Percentiles rank a stretch among this genome's conserved stretches.
These are phyloP conservation scores for Biscogniauxia mediterranea DNA, from an alignment of 2,329 filamentous ascomycete genomes.

Conservation along the genomic window DNA sequence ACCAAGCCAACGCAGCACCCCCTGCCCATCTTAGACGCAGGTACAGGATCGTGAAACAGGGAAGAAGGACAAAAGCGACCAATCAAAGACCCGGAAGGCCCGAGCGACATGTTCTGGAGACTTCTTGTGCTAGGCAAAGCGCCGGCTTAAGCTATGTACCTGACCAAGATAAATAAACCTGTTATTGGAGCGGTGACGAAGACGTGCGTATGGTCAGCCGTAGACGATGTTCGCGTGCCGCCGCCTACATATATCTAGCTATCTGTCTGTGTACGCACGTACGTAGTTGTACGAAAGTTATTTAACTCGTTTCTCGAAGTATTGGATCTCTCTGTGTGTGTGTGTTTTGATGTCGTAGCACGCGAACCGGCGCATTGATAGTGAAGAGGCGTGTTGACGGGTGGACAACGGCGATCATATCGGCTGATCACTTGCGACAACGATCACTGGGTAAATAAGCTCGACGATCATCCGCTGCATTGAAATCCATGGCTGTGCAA, in stretches of 20 bases:
- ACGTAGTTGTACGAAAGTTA: background rate
- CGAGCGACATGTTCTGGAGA: slow-evolving; percentile 12
- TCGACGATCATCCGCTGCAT: background rate
- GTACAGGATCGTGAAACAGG: slow-evolving; percentile 34
- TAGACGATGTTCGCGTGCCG: background rate
- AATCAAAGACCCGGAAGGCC: background rate
- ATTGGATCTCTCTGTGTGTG: background rate
- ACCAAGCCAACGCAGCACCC: slow-evolving; percentile 3
- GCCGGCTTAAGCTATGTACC: background rate
- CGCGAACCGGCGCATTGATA: background rate
- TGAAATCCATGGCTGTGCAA: background rate
- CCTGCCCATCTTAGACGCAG: slow-evolving; percentile 29
- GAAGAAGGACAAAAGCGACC: slow-evolving; percentile 22
- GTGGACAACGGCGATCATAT: background rate
- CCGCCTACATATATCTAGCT: background rate
- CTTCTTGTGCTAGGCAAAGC: slow-evolving; percentile 11
- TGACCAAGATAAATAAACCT: background rate
- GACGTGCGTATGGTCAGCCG: background rate
- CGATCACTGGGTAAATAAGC: background rate
- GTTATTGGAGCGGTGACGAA: background rate
- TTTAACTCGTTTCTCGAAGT: background rate
- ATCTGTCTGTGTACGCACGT: background rate
- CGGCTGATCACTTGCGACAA: background rate
- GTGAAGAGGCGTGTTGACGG: background rate
- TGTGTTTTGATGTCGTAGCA: background rate